Evolutionary conservation across 202 grass and related monocot species (phyloP), one percentile per base, ranked within the genome.

Genomic region (Schoenoplectus tabernaemontani): DNA sequence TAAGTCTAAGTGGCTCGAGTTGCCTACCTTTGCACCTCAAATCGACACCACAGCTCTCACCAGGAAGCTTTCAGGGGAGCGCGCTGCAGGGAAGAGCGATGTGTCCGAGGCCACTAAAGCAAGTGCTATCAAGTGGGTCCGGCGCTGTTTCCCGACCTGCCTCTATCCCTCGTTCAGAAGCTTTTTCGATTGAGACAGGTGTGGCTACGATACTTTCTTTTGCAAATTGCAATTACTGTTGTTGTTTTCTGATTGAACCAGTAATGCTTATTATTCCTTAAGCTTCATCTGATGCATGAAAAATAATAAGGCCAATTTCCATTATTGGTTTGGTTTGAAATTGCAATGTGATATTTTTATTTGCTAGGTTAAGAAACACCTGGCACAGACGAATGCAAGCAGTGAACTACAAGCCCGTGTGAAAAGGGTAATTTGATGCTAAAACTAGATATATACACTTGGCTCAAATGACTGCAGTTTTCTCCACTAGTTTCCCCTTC

Each of bases 141-240:
- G 88, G 7, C 93, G 87, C 9, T 97, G 90, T 83, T 93, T 87
- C 82, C 89, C 2, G 13, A 91, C 42, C 44, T 97, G 28, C 91
- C 93, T 11, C 57, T 84, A 13, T 87, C 87, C 12, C 82, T 97
- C 3, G 76, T 93, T 28, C 93, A 93, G 28, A 97, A 93, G 76
- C 85, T 93, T 33, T 97, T 97, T 79, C 90, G 93, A 26, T 68
- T 84, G 23, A 91, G 90, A 48, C 88, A 97, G 88, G 93, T 97
- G 57, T 5, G 44, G 44, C 48, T 51, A n/a, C n/a, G n/a, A n/a
- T n/a, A n/a, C n/a, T n/a, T n/a, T n/a, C n/a, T n/a, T n/a, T n/a
- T n/a, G n/a, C n/a, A n/a, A n/a, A n/a, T n/a, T n/a, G n/a, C n/a
- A n/a, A n/a, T n/a, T n/a, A n/a, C n/a, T n/a, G n/a, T n/a, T 46